Evolutionary conservation across 2,329 filamentous ascomycete species (phyloP), one percentile per base, ranked within the genome.

Genomic region (Neonectria faginata): DNA sequence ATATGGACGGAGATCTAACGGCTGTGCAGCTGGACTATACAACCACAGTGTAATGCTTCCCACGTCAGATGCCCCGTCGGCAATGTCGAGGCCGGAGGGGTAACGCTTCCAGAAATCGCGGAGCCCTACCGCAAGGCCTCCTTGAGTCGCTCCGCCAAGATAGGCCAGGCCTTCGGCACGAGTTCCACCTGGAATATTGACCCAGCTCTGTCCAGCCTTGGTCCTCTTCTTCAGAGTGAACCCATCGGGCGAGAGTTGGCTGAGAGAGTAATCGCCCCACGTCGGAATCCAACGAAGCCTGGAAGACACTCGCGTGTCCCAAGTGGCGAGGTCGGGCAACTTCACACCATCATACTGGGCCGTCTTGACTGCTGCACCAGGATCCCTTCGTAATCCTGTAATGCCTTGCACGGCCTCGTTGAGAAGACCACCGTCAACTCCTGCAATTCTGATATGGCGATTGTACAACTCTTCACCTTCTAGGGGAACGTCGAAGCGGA

Each of bases 61-160:
- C 2, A 75, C 71, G 50, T 88, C 83, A 0, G 79, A 78, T 0
- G 80, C 81, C 0, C 86, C 84, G 55, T 85, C 81, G 0, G 80
- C 76, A 11, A 90, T 81, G 50, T 89, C 87, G 5, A 90, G 75
- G 3, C 84, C 82, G 0, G 85, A 87, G 0, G 88, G 88, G 66
- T 87, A 89, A 16, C 85, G 81, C 77, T 90, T 86, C 88, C 88
- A 90, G 73, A 90, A 90, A 69, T 89, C 83, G 3, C 84, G 82
- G 51, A 88, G 79, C 0, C 86, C 86, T 5, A 90, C 73, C 1
- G 85, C 87, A 1, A 90, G 78, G 12, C 88, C 88, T n/a, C 88
- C 88, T 3, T 78, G 75, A 0, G 80, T 84, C 5, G 87, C 84
- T 10, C 84, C 84, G 2, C 88, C 88, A 0, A 90, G 81, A 66